A percentile compares a stretch with the other conserved stretches of the same genome.
phyloP scores from a whole-genome alignment of 495 filamentous ascomycete species.

The Penicillium chermesinum region DNA sequence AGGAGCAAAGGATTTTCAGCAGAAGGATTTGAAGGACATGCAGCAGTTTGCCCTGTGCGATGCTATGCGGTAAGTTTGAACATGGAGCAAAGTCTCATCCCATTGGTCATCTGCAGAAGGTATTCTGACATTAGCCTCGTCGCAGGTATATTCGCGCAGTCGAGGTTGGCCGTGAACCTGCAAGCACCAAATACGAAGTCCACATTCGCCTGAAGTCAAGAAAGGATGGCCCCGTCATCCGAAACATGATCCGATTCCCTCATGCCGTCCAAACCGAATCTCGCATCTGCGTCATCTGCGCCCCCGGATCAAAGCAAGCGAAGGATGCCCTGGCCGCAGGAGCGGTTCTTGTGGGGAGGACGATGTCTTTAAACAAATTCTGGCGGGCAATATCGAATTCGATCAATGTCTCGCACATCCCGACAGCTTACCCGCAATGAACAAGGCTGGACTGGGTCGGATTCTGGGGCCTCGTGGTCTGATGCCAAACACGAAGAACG shows the following conservation, averaged over 20 bases:
- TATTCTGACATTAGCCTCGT: constrained; percentile 11
- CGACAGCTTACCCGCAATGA: constrained; percentile 65
- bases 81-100: background rate
- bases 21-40: constrained; percentile 55
- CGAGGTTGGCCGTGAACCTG: constrained; percentile 78
- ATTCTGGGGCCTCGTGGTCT: constrained; percentile 83
- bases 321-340: constrained; percentile 68
- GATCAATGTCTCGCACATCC: constrained; percentile 84
- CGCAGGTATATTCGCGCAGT: constrained; percentile 80
- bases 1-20: constrained; percentile 54
- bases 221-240: constrained; percentile 79
- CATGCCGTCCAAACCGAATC: constrained; percentile 82
- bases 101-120: background rate
- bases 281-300: constrained; percentile 82
- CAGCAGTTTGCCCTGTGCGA: constrained; percentile 78
- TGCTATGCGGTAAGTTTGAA: constrained; percentile 72
- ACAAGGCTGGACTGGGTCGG: constrained; percentile 70
- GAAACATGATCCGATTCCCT: constrained; percentile 81
- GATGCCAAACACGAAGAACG: constrained; percentile 85
- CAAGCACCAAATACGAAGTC: constrained; percentile 78
- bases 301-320: constrained; percentile 63
- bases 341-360: constrained; percentile 81
- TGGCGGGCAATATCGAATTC: constrained; percentile 70
- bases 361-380: constrained; percentile 74
- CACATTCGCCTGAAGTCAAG: constrained; percentile 69